A percentile compares a stretch with the other conserved stretches of the same genome.
These are phyloP conservation scores for Tilletia caries DNA, from an alignment of 1,284 basidiomycete genomes.

Conservation along the genomic window DNA sequence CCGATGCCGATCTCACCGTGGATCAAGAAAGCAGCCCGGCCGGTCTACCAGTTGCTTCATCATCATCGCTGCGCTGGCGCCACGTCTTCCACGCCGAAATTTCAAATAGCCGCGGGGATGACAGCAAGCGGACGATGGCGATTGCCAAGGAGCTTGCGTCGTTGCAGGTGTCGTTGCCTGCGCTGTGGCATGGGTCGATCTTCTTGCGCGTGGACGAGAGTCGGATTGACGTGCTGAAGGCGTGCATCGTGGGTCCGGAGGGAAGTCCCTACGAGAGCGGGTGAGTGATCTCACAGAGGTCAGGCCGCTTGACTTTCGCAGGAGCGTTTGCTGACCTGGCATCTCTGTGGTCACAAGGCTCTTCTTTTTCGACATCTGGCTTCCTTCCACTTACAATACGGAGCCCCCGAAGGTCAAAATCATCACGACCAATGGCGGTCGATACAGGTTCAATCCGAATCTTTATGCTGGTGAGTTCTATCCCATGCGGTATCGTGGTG, in stretches of 20 bases:
- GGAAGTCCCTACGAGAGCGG: conserved; percentile 15
- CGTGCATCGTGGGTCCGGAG: conserved; percentile 18
- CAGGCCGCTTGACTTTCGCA: neutral
- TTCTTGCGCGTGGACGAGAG: conserved; percentile 79
- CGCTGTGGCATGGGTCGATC: conserved; percentile 83
- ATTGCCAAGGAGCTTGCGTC: conserved; percentile 92
- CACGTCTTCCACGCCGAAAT: conserved; percentile 23
- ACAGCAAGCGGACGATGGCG: conserved; percentile 79
- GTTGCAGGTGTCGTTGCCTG: conserved; percentile 79
- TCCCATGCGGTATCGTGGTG: neutral
- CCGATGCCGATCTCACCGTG: conserved; percentile 76
- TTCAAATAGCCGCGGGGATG: conserved; percentile 19
- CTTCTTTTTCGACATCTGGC: conserved; percentile 79
- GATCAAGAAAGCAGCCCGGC: neutral
- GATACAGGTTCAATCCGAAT: conserved; percentile 84
- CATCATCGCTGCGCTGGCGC: neutral
- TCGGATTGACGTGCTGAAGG: conserved; percentile 19
- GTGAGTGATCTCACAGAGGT: neutral
- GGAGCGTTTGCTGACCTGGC: neutral
- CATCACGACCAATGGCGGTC: conserved; percentile 86
- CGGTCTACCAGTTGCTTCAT: neutral
- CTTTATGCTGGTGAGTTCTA: conserved; percentile 63
- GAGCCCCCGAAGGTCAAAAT: conserved; percentile 77
- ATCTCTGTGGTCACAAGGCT: conserved; percentile 11
- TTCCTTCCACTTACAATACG: conserved; percentile 76